Evolutionary conservation across 768 basidiomycete species (phyloP), one percentile per base, ranked within the genome.

Genomic region (Termitomyces sp.): DNA sequence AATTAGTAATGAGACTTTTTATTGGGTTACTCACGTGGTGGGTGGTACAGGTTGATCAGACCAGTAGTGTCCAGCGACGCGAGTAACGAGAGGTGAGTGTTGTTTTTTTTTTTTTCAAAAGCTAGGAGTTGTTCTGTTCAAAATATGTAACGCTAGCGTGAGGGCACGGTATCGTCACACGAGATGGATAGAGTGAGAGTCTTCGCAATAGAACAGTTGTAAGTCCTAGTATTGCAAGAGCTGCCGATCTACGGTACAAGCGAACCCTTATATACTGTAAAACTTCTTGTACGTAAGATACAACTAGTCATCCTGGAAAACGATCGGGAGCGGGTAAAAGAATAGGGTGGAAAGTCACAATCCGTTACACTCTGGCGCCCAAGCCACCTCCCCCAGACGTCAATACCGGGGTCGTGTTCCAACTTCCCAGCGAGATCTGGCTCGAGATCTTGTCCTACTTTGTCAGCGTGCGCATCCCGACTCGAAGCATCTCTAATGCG

Each of bases 371-470:
- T n/a, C 18, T 20, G 14, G 29, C 18, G 20, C 42, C 43, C 27
- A 39, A 53, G 29, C n/a, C 42, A n/a, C 41, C 22, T 10, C 53
- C 46, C 1, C n/a, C 37, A 3, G 31, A 48, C 10, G 46, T 46
- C 31, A 54, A 57, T n/a, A 44, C 41, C 6, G 53, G 48, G 2
- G 36, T 27, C 44, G 63, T 65, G 8, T 61, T 70, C 22, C 61
- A 68, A 46, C 41, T 72, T 3, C 71, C 72, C 10, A 59, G 59
- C 31, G 73, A 73, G 46, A 55, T 74, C 2, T 63, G 67, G 54
- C 56, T 68, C 44, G 71, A 73, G 60, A 68, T 73, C 34, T 26
- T 71, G 5, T 72, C 71, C 2, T 63, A 70, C 46, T 67, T 67
- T 43, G 59, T 63, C 2, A 57, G 53, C 9, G 53, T 70, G 14